Percentiles rank a stretch among this genome's conserved stretches.
These are phyloP conservation scores for Hypoxylon sp. DNA, from an alignment of 2,329 filamentous ascomycete genomes.

Conservation along the genomic window DNA sequence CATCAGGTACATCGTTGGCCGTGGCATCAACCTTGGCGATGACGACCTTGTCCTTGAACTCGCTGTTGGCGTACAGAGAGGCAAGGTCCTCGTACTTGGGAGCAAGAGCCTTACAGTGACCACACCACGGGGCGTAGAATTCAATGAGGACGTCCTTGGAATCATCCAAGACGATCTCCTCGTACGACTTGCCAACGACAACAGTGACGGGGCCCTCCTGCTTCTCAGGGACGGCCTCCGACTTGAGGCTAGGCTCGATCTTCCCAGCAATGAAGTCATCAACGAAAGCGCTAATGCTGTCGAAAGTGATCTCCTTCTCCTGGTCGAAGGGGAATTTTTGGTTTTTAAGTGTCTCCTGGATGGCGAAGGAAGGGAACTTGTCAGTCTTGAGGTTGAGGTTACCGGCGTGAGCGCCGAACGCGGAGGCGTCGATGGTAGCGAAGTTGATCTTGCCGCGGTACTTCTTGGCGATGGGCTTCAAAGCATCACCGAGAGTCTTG, in stretches of 20 bases:
- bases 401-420: conserved; percentile 92
- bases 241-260: conserved; percentile 97
- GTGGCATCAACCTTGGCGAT: conserved; percentile 99
- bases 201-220: conserved; percentile 91
- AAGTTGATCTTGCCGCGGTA: conserved; percentile 97
- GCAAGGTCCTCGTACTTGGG: conserved; percentile 97
- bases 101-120: conserved; percentile 98
- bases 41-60: conserved; percentile 85
- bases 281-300: conserved; percentile 84
- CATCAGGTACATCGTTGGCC: conserved; percentile 94
- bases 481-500: conserved; percentile 78
- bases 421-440: conserved; percentile 94
- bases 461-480: conserved; percentile 91
- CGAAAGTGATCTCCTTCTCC: conserved; percentile 80
- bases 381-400: conserved; percentile 98
- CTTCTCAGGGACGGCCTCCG: conserved; percentile 93
- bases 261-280: conserved; percentile 89
- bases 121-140: conserved; percentile 99
- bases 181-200: conserved; percentile 94
- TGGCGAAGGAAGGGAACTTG: conserved; percentile 97
- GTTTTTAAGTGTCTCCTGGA: conserved; percentile 96
- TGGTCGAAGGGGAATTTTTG: conserved; percentile 96
- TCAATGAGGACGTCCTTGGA: conserved; percentile 97
- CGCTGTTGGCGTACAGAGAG: conserved; percentile 80
- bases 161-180: conserved; percentile 91